Evolutionary conservation across 129 eudicot genomes (phyloP).

Genomic region (Flaveria ramosissima): DNA sequence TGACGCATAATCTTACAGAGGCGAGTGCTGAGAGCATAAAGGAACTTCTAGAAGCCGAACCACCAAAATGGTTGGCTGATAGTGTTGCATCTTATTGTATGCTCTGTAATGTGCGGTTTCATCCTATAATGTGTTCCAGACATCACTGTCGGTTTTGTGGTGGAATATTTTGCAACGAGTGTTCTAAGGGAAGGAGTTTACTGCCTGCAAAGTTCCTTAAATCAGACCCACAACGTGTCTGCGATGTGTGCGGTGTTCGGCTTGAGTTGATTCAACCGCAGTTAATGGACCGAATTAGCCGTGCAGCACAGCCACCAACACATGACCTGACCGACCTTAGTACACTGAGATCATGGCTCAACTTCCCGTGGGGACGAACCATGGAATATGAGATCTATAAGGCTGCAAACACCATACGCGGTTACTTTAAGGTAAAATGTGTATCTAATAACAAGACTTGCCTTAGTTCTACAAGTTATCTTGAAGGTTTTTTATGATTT

Average conservation of each 20-base stretch:
- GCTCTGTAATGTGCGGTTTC: conserved; percentile 62
- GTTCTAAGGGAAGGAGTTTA: conserved; percentile 70
- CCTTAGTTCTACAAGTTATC: neutral
- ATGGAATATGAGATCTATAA: conserved; percentile 65
- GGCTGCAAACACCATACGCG: conserved; percentile 56
- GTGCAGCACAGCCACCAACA: conserved; percentile 58
- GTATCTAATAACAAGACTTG: neutral
- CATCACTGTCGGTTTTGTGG: conserved; percentile 74
- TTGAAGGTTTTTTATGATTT: conserved; percentile 5
- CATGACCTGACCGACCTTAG: conserved; percentile 57
- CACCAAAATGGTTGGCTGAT: conserved; percentile 70
- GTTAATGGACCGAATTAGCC: conserved; percentile 57
- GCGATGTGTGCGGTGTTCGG: conserved; percentile 61
- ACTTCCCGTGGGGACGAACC: conserved; percentile 62
- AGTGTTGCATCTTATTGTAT: conserved; percentile 59
- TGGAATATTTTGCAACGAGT: conserved; percentile 56
- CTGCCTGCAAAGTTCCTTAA: conserved; percentile 49
- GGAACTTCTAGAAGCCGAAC: conserved; percentile 58
- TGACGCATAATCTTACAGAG: conserved; percentile 57
- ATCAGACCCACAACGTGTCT: conserved; percentile 53
- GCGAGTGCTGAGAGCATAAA: conserved; percentile 41
- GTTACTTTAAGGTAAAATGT: conserved; percentile 53
- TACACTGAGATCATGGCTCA: conserved; percentile 57
- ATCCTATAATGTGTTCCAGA: conserved; percentile 66
- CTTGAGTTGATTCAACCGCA: conserved; percentile 52